These are phyloP conservation scores for Fusarium staphyleae DNA, from an alignment of 2,329 filamentous ascomycete species.

Conservation along the genomic window DNA sequence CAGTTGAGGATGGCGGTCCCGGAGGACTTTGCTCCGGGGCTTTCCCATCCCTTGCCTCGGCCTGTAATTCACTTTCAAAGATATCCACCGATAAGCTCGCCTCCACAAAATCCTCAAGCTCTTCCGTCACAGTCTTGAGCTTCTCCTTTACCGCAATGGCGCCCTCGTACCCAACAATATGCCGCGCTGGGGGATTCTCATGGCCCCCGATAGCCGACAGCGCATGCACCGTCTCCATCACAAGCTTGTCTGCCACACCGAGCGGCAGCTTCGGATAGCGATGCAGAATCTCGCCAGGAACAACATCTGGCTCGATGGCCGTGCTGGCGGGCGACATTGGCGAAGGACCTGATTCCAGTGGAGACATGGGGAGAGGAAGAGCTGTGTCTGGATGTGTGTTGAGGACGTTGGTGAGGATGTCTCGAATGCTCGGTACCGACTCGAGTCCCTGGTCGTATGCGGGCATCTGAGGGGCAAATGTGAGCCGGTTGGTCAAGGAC, in stretches of 20 bases:
- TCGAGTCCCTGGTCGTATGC: conserved; percentile 51
- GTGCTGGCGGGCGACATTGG: conserved; percentile 44
- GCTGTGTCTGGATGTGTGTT: conserved; percentile 76
- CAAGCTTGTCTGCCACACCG: conserved; percentile 73
- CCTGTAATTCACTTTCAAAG: conserved; percentile 62
- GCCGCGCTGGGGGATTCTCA: conserved; percentile 91
- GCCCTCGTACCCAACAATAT: conserved; percentile 92
- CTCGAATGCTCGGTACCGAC: conserved; percentile 80
- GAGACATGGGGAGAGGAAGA: conserved; percentile 44
- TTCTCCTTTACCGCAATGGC: conserved; percentile 92
- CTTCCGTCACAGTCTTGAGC: conserved; percentile 93
- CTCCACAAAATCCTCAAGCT: conserved; percentile 94
- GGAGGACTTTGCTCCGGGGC: conserved; percentile 38
- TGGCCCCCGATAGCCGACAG: conserved; percentile 92
- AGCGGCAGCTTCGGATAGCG: conserved; percentile 78
- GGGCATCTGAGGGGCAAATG: conserved; percentile 78
- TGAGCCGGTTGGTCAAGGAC: conserved; percentile 85
- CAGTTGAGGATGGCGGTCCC: conserved; percentile 33
- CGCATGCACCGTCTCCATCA: conserved; percentile 89
- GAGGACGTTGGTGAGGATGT: conserved; percentile 81
- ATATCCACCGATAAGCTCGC: conserved; percentile 87
- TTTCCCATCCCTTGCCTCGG: conserved; percentile 56
- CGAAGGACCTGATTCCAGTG: conserved; percentile 39
- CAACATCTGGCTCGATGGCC: conserved; percentile 46
- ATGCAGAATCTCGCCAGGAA: conserved; percentile 59